Base-by-base conservation (phyloP, 2,329 filamentous ascomycete species). In the Lasiodiplodia citricola region DNA sequence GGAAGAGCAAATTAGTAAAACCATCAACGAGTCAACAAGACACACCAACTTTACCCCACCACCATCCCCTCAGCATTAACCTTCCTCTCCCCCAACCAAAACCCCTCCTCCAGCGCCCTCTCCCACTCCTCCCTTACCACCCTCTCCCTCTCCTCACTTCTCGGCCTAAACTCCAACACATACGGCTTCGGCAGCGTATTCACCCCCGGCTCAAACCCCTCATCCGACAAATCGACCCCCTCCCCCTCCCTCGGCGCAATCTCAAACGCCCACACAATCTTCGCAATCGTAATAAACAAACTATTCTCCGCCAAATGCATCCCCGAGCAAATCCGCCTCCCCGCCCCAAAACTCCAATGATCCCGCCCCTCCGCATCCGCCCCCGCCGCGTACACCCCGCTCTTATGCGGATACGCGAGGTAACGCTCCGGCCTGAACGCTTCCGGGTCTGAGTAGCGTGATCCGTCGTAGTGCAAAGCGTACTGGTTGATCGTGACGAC, bases 321-420 rank as follows among this genome's bases (percentile, higher is more conserved):
- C 44, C 68, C 68, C 11, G 63, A 31, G 37, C 51, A 56, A 7
- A 66, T 41, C 3, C 63, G 21, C 14, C 63, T 35, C 6, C 63
- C 63, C 50, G 75, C 75, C 16, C 80, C 80, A 67, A 79, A 82
- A 16, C 70, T 73, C 35, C 74, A 80, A 52, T 80, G 78, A 21
- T 80, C 79, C 66, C 72, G 70, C 25, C 71, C 74, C 11, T 58
- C 41, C 10, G 63, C 52, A 21, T 84, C 80, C 11, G 52, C 28
- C 25, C 11, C 28, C 2, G 41, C 77, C 0, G 79, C 78, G 38
- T 79, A 81, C 44, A 77, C 73, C 18, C 74, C 78, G 7, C 73
- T 68, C 16, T 28, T 31, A 4, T 25, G 21, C 16, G 50, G 51
- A 7, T 35, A 23, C 6, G 10, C n/a, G 6, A 66, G 21, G 23